Evolutionary conservation across 1,284 basidiomycete genomes (phyloP).

Genomic region (Cerioporus squamosus): DNA sequence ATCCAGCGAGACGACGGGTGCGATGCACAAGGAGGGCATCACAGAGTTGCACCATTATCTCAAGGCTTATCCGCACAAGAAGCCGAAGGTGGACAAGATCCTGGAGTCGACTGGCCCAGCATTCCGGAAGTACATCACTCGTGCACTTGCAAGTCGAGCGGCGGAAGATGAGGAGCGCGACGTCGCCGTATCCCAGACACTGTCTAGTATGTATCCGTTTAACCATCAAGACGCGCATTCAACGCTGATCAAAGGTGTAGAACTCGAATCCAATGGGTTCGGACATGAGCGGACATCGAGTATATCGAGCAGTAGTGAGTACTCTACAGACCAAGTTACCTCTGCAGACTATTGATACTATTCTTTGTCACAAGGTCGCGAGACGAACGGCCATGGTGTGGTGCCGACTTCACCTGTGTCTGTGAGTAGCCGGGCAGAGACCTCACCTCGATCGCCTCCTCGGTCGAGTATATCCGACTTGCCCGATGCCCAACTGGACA

Average conservation of each 20-base stretch:
- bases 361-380: conserved; percentile 15
- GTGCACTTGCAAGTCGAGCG: conserved; percentile 81
- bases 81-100: conserved; percentile 83
- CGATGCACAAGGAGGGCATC: conserved; percentile 87
- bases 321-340: neutral
- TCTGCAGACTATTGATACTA: neutral
- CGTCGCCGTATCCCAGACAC: conserved; percentile 74
- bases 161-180: conserved; percentile 84
- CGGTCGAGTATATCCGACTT: conserved; percentile 37
- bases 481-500: conserved; percentile 50
- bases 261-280: conserved; percentile 65
- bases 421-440: conserved; percentile 23
- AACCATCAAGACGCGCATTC: conserved; percentile 8
- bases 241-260: neutral
- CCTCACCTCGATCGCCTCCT: conserved; percentile 40
- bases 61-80: conserved; percentile 90
- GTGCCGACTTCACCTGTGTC: conserved; percentile 24
- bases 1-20: conserved; percentile 85
- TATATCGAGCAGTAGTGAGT: conserved; percentile 25
- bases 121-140: conserved; percentile 84
- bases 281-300: conserved; percentile 32
- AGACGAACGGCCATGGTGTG: conserved; percentile 19
- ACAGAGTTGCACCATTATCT: conserved; percentile 96
- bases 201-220: conserved; percentile 68
- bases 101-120: conserved; percentile 82